These are phyloP conservation scores for Liriodendron chinense DNA, from an alignment of 164 flowering plant species.

Conservation along the genomic window DNA sequence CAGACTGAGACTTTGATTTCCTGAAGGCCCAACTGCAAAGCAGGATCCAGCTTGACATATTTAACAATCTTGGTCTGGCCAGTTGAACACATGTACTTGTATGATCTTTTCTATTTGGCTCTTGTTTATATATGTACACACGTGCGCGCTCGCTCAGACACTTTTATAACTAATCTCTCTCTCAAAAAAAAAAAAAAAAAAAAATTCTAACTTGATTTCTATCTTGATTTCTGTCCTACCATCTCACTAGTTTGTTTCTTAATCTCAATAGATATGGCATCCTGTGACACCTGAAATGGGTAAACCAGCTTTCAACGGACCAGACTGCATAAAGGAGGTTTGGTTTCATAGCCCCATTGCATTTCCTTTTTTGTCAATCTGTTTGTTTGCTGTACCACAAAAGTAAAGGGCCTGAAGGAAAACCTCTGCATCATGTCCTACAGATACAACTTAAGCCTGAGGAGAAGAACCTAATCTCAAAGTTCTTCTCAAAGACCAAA, in stretches of 20 bases:
- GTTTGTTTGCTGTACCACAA: not conserved
- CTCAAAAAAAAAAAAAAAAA: not conserved
- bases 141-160: too few species aligned
- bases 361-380: not conserved
- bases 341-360: not conserved
- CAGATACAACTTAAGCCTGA: slow-evolving; percentile 56
- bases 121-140: not conserved
- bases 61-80: too few species aligned
- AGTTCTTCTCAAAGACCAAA: slow-evolving; percentile 53
- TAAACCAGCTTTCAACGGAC: slow-evolving; percentile 72
- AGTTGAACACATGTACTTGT: too few species aligned
- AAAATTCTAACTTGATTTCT: slow-evolving; percentile 3
- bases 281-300: slow-evolving; percentile 88
- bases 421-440: not conserved
- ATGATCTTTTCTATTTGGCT: not conserved
- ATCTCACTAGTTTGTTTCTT: not conserved
- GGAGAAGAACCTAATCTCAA: slow-evolving; percentile 50
- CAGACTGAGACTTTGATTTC: too few species aligned
- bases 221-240: not conserved
- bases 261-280: slow-evolving; percentile 62
- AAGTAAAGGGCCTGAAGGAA: not conserved
- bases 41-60: too few species aligned
- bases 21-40: too few species aligned
- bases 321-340: slow-evolving; percentile 90
- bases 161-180: not conserved